Conservation (phyloP, 805 yeast species). For the Komagataella mondaviorum region DNA sequence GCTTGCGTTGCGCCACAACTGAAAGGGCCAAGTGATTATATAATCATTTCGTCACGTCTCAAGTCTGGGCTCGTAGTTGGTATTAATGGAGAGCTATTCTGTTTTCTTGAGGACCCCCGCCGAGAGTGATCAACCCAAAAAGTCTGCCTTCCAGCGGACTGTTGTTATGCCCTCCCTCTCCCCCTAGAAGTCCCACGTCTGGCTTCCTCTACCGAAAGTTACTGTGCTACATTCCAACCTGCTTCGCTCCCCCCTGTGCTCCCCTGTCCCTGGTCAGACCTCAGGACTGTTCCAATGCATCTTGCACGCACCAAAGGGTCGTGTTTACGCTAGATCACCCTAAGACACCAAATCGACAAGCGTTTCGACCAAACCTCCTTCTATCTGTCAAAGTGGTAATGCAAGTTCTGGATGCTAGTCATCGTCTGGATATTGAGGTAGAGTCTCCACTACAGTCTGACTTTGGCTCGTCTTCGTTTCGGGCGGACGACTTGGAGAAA, state of each 20-base stretch:
- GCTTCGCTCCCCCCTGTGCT: background rate
- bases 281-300: background rate
- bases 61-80: too few relatives aligned
- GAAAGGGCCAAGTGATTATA: background rate
- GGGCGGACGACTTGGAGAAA: background rate
- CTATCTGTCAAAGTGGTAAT: background rate
- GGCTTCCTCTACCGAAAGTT: too few relatives aligned
- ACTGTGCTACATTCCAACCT: background rate
- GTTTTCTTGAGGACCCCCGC: too few relatives aligned
- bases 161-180: too few relatives aligned
- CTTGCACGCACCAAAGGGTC: background rate
- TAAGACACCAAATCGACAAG: background rate
- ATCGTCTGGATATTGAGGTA: background rate
- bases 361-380: background rate
- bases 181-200: too few relatives aligned
- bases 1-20: background rate
- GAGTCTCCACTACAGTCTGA: background rate
- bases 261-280: background rate
- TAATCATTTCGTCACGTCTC: too few relatives aligned
- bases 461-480: background rate
- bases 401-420: background rate
- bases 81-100: too few relatives aligned
- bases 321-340: background rate
- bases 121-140: too few relatives aligned
- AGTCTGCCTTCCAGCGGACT: too few relatives aligned